Conservation (phyloP, 441 rosid species). For the Populus hybrid region DNA sequence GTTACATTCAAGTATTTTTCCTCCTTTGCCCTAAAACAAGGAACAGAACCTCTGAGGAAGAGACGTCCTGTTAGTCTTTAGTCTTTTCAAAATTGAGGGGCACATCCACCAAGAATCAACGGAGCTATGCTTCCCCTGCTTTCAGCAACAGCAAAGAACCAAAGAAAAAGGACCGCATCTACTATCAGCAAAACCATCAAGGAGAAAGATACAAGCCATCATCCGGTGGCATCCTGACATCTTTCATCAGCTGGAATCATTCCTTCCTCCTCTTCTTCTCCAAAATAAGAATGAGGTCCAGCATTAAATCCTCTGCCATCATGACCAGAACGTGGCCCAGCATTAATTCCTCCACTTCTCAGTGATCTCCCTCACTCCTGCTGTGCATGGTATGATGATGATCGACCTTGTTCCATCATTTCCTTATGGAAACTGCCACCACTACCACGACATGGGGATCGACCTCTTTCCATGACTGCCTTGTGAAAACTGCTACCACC, state of each 20-base stretch:
- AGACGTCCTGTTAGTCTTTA: not conserved
- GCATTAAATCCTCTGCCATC: slow-evolving; percentile 7
- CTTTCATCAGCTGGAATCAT: slow-evolving; percentile 30
- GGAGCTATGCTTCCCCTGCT: not conserved
- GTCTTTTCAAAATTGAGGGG: not conserved
- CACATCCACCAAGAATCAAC: slow-evolving; percentile 9
- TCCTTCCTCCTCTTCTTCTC: slow-evolving; percentile 39
- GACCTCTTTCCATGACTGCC: slow-evolving; percentile 10
- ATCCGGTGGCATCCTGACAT: slow-evolving; percentile 1
- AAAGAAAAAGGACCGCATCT: not conserved
- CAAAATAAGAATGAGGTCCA: slow-evolving; percentile 4
- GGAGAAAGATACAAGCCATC: not conserved
- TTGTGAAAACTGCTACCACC: slow-evolving; percentile 18
- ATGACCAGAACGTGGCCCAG: not conserved
- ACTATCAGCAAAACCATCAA: not conserved
- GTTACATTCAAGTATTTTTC: not conserved
- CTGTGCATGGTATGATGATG: not conserved
- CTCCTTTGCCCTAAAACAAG: too few species aligned
- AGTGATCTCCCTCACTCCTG: slow-evolving; percentile 8
- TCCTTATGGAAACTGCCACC: too few species aligned
- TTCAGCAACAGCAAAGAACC: not conserved
- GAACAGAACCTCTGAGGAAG: not conserved
- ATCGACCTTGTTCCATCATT: too few species aligned
- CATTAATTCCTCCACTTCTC: not conserved
- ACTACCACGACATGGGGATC: too few species aligned